Conservation (phyloP, 2,329 filamentous ascomycete species). For the Aspergillus terreus region DNA sequence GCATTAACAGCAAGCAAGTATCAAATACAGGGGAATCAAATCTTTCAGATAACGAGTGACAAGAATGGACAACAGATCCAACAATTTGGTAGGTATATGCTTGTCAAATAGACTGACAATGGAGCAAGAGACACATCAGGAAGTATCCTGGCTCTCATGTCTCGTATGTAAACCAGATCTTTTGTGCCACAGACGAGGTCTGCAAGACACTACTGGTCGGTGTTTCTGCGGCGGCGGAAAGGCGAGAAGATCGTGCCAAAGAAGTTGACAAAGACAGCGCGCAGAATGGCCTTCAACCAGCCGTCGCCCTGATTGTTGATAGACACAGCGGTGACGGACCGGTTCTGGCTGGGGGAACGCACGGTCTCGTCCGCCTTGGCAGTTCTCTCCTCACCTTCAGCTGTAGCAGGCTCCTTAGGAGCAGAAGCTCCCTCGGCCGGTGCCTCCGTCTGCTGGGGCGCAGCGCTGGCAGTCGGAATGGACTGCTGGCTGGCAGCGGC, state of each 20-base stretch:
- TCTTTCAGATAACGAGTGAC: conserved; percentile 16
- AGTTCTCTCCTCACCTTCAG: conserved; percentile 8
- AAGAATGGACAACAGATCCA: conserved; percentile 12
- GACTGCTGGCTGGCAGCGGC: conserved; percentile 39
- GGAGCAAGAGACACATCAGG: background rate
- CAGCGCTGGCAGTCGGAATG: background rate
- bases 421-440: background rate
- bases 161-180: background rate
- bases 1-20: conserved; percentile 16
- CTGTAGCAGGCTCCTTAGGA: conserved; percentile 1
- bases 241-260: conserved; percentile 38
- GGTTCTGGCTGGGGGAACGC: conserved; percentile 34
- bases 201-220: conserved; percentile 19
- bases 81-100: conserved; percentile 22
- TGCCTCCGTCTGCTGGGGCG: conserved; percentile 8
- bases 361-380: conserved; percentile 22
- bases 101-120: conserved; percentile 22
- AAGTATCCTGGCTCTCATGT: background rate
- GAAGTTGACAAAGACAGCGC: conserved; percentile 38
- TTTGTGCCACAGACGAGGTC: background rate
- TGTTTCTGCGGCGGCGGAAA: conserved; percentile 34
- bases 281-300: conserved; percentile 40
- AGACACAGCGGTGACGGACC: conserved; percentile 38
- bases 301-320: conserved; percentile 35
- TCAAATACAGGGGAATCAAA: conserved; percentile 36